Conservation (phyloP, 2,329 filamentous ascomycete species). For the Cryphonectria japonica region DNA sequence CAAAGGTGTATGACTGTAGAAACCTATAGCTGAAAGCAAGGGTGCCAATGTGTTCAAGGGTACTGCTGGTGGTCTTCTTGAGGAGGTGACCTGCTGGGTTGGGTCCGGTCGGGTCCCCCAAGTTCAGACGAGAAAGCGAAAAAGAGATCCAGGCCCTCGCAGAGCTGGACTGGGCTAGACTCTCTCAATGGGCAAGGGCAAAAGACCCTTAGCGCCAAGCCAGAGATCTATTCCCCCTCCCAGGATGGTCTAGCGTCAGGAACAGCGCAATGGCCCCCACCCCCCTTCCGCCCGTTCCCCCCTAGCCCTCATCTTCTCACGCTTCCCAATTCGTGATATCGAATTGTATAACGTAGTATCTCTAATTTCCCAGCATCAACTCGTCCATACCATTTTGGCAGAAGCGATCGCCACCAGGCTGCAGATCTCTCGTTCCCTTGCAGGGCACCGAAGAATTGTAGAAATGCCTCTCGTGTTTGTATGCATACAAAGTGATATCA, state of each 20-base stretch:
- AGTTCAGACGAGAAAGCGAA: not conserved
- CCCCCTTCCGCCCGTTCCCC: not conserved
- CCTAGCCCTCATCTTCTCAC: not conserved
- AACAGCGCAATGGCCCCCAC: not conserved
- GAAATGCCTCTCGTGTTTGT: not conserved
- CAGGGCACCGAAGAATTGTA: not conserved
- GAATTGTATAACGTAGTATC: not conserved
- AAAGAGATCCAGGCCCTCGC: not conserved
- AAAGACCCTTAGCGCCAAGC: not conserved
- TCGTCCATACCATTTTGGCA: not conserved
- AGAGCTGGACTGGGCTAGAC: not conserved
- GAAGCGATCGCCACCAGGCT: not conserved
- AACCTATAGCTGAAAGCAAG: too few species aligned
- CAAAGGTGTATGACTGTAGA: not conserved
- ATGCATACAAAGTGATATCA: too few species aligned
- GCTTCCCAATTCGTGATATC: not conserved
- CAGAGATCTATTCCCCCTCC: not conserved
- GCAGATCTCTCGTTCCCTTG: not conserved
- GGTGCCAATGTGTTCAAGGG: not conserved
- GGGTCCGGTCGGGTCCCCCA: too few species aligned
- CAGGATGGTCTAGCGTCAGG: conserved; percentile 9
- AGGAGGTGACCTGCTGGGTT: too few species aligned
- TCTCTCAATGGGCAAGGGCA: not conserved
- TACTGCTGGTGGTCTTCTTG: not conserved
- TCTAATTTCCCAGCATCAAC: not conserved